phyloP scores from a whole-genome alignment of 2,329 filamentous ascomycete species.

The Botrytis medusae region DNA sequence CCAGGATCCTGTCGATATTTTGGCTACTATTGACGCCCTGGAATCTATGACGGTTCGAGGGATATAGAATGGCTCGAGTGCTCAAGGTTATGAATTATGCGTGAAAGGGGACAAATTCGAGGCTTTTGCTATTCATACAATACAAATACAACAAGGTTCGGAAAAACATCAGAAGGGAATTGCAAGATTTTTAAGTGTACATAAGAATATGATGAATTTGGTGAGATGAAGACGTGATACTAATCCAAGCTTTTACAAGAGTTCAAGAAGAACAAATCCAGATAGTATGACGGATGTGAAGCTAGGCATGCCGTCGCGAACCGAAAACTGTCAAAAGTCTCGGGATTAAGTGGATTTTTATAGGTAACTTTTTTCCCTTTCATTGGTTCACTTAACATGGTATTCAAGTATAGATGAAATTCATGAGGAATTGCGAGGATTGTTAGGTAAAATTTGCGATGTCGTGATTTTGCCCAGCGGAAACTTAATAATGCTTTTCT shows the following conservation, averaged over 20 bases:
- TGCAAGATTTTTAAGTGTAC: background rate
- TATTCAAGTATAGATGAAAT: background rate
- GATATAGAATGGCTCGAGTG: background rate
- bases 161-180: background rate
- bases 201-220: background rate
- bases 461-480: slow-evolving; percentile 14
- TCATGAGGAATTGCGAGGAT: background rate
- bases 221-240: slow-evolving; percentile 14
- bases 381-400: background rate
- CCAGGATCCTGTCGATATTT: background rate
- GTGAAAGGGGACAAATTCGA: background rate
- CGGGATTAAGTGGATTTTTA: slow-evolving; percentile 1
- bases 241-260: background rate
- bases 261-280: background rate
- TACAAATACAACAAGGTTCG: background rate
- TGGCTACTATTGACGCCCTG: background rate
- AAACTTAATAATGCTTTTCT: background rate
- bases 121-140: background rate
- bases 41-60: background rate
- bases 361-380: background rate
- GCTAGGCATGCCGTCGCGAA: background rate
- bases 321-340: background rate
- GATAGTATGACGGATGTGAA: background rate
- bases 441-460: slow-evolving; percentile 12
- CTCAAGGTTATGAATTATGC: background rate